A percentile compares a stretch with the other conserved stretches of the same genome.
Evolutionary conservation across 192 early-diverging fungal genomes (phyloP).

Genomic region (Ambispora gerdemannii): DNA sequence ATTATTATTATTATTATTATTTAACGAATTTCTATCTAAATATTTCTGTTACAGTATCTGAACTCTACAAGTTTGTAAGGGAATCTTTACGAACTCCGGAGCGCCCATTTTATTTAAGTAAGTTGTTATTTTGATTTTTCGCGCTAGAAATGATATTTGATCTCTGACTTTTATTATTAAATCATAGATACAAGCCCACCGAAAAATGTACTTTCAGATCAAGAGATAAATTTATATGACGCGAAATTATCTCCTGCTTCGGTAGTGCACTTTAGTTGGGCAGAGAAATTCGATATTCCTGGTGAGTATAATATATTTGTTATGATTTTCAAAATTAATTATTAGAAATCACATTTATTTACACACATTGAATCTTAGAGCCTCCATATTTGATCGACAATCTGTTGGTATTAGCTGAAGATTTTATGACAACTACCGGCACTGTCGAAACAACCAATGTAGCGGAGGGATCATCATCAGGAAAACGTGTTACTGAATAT

Average conservation of each 20-base stretch:
- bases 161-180: neutral
- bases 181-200: constrained; percentile 46
- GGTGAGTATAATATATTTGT: no score
- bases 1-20: neutral
- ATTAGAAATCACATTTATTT: neutral
- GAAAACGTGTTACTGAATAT: constrained; percentile 10
- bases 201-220: constrained; percentile 47
- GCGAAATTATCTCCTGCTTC: constrained; percentile 55
- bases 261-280: constrained; percentile 51
- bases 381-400: neutral
- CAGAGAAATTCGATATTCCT: constrained; percentile 28
- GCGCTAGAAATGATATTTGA: no score
- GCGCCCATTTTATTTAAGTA: constrained; percentile 39
- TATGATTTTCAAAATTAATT: neutral
- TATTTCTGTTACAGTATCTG: constrained; percentile 28
- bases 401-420: neutral
- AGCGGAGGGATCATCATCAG: no score
- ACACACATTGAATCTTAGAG: neutral
- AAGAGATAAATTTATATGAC: constrained; percentile 44
- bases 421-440: no score
- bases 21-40: neutral
- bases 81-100: constrained; percentile 36
- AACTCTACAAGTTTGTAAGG: constrained; percentile 38
- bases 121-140: neutral
- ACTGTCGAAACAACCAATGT: no score